These are phyloP conservation scores for Venturia carpophila DNA, from an alignment of 2,329 filamentous ascomycete genomes.

Conservation along the genomic window DNA sequence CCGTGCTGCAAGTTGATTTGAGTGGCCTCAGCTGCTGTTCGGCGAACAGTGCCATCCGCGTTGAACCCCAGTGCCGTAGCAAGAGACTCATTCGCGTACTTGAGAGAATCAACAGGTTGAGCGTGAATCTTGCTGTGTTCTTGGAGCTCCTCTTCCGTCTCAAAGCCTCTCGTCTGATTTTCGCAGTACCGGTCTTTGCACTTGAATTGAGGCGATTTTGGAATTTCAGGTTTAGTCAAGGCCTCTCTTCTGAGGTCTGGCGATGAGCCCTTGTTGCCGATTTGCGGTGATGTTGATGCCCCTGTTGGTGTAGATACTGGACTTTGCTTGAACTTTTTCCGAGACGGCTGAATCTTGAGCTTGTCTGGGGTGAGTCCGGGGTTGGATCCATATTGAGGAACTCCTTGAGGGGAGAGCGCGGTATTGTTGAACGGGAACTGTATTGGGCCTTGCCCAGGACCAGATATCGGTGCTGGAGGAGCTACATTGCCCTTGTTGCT, in stretches of 20 bases:
- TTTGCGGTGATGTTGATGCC: not conserved
- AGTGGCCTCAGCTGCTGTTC: not conserved
- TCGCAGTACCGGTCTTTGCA: conserved; percentile 14
- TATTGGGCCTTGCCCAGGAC: conserved; percentile 5
- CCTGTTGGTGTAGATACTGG: not conserved
- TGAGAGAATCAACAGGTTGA: conserved; percentile 11
- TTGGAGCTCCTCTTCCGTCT: conserved; percentile 16
- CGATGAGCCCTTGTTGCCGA: conserved; percentile 13
- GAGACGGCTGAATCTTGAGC: conserved; percentile 18
- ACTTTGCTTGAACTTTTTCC: conserved; percentile 18
- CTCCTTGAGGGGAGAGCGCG: conserved; percentile 14
- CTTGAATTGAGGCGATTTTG: conserved; percentile 16
- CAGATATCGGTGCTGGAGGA: conserved; percentile 18
- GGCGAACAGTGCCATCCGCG: conserved; percentile 12
- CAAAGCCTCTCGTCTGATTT: conserved; percentile 4
- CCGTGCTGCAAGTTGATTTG: not conserved
- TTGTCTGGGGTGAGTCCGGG: conserved; percentile 3
- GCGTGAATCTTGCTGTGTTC: conserved; percentile 14
- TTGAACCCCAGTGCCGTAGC: conserved; percentile 17
- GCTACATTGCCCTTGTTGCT: conserved; percentile 7
- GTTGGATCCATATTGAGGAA: conserved; percentile 14
- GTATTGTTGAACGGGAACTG: conserved; percentile 10
- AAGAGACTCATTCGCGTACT: conserved; percentile 13
- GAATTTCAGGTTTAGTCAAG: not conserved
- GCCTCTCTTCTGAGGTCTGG: conserved; percentile 8